Percentiles rank a stretch among this genome's conserved stretches.
Evolutionary conservation across 1,284 basidiomycete species (phyloP).

Genomic region (Leccinum fuscescens): DNA sequence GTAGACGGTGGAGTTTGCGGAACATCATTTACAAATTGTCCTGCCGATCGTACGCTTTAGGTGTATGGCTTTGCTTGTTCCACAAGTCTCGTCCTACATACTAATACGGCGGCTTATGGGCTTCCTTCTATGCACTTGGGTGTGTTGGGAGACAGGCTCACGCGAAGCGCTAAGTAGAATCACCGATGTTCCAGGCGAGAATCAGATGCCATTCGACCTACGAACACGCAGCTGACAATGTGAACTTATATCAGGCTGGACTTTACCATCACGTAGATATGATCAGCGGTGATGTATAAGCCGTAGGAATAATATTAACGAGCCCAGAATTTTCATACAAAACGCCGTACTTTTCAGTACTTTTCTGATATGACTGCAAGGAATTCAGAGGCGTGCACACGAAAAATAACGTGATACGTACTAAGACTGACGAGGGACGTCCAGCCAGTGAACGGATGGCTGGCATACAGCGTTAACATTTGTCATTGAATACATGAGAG

Average conservation of each 20-base stretch:
- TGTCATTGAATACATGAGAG: conserved; percentile 2
- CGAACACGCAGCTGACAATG: not conserved
- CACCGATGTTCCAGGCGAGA: not conserved
- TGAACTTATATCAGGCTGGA: not conserved
- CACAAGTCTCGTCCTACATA: not conserved
- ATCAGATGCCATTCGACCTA: not conserved
- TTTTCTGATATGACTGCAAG: conserved; percentile 56
- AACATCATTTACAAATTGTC: not conserved
- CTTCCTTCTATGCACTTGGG: not conserved
- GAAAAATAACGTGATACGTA: conserved; percentile 39
- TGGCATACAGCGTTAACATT: conserved; percentile 32
- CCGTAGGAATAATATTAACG: not conserved
- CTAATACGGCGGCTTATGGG: not conserved
- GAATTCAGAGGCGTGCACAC: conserved; percentile 9
- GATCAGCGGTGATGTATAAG: not conserved
- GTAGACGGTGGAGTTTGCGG: too few relatives aligned
- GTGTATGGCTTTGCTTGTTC: not conserved
- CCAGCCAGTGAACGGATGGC: conserved; percentile 94
- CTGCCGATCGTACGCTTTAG: not conserved
- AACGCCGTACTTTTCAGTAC: conserved; percentile 37
- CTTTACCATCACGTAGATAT: not conserved
- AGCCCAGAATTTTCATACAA: not conserved
- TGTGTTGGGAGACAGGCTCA: not conserved
- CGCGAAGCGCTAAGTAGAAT: not conserved
- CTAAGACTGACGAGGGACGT: conserved; percentile 80